A percentile compares a stretch with the other conserved stretches of the same genome.
Evolutionary conservation across 805 yeast genomes (phyloP).

Genomic region (Vanderwaltozyma verrucispora): DNA sequence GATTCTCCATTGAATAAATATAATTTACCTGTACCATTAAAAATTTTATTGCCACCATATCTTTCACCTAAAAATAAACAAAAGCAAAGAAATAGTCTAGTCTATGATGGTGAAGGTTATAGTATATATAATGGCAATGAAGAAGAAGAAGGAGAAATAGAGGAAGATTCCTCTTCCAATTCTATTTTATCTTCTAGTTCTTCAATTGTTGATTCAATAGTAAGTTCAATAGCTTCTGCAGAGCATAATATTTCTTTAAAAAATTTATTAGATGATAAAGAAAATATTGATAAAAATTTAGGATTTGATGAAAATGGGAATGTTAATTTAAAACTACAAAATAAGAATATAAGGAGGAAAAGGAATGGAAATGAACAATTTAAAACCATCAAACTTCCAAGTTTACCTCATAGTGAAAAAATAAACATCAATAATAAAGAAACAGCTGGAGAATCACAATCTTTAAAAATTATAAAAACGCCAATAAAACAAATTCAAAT

Average conservation of each 20-base stretch:
- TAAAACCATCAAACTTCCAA: too few relatives aligned
- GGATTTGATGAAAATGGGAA: slow-evolving; percentile 27
- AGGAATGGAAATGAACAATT: not conserved
- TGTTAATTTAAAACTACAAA: slow-evolving; percentile 24
- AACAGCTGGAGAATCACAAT: too few relatives aligned
- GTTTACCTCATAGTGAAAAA: not conserved
- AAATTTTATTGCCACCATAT: slow-evolving; percentile 30
- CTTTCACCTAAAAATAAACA: slow-evolving; percentile 28
- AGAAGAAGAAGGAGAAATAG: not conserved
- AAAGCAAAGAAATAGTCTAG: slow-evolving; percentile 19
- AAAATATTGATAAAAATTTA: slow-evolving; percentile 13
- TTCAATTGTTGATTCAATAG: slow-evolving; percentile 4
- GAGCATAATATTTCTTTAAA: slow-evolving; percentile 22
- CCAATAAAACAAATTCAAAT: slow-evolving; percentile 22
- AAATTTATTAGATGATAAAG: slow-evolving; percentile 2
- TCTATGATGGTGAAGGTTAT: slow-evolving; percentile 31
- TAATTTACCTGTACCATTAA: slow-evolving; percentile 30
- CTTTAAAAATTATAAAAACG: slow-evolving; percentile 18
- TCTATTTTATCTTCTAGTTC: not conserved
- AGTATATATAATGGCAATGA: slow-evolving; percentile 16
- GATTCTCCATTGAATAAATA: slow-evolving; percentile 29
- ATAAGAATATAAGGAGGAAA: slow-evolving; percentile 14
- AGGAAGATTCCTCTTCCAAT: not conserved
- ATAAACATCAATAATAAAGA: not conserved
- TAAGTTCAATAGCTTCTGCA: slow-evolving; percentile 22